These are phyloP conservation scores for Aspergillus tamarii DNA, from an alignment of 2,329 filamentous ascomycete species.

Conservation along the genomic window DNA sequence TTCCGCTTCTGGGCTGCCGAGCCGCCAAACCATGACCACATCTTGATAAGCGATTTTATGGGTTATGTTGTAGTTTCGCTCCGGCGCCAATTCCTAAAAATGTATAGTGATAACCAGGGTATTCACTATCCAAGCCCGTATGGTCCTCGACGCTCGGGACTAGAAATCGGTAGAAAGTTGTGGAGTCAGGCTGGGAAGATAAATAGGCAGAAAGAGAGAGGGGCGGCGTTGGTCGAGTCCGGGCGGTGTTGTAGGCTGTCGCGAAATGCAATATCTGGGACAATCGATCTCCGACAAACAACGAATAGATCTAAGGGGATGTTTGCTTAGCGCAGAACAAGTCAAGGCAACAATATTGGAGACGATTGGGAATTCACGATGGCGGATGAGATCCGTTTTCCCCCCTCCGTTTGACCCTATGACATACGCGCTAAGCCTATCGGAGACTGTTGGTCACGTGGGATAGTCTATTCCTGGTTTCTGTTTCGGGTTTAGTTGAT, in stretches of 20 bases:
- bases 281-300: neutral
- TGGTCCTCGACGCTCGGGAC: neutral
- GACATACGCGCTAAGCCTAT: constrained; percentile 41
- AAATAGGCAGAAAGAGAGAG: constrained; percentile 5
- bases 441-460: constrained; percentile 38
- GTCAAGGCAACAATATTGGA: neutral
- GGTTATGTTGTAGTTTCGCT: neutral
- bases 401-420: constrained; percentile 38
- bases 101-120: neutral
- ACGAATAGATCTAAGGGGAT: neutral
- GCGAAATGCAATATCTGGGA: neutral
- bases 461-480: neutral
- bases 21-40: constrained; percentile 93
- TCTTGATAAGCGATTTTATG: constrained; percentile 33
- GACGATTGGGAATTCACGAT: constrained; percentile 6
- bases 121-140: constrained; percentile 5
- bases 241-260: constrained; percentile 1
- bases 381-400: constrained; percentile 23
- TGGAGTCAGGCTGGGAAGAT: constrained; percentile 8
- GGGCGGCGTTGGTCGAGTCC: neutral
- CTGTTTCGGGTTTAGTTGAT: neutral
- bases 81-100: neutral
- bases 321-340: neutral
- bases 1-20: constrained; percentile 81
- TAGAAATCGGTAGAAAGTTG: constrained; percentile 14